Base-by-base conservation (phyloP, 2,329 filamentous ascomycete species). In the Hortaea werneckii region DNA sequence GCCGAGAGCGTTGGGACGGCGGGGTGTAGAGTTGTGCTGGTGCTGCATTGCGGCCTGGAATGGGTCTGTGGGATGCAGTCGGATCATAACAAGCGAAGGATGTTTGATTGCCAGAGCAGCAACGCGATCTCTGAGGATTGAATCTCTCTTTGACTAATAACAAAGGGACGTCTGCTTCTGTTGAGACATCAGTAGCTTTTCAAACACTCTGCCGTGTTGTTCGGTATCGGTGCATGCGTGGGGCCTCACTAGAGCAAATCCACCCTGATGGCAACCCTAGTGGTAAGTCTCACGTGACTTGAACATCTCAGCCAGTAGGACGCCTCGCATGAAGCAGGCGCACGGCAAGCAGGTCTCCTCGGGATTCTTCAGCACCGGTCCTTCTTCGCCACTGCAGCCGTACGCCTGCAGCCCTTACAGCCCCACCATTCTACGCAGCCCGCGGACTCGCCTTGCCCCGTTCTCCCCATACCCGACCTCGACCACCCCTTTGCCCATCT, bases 401-500 rank as follows among this genome's bases (percentile, higher is more conserved):
- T 20, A 20, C 20, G 20, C 20, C 20, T 20, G 20, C 20, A 12
- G 37, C 13, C 20, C 29, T 29, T 20, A 41, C 7, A 29, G 11
- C 27, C 56, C 54, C 29, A 53, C 39, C 37, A 73, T 58, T 41
- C 60, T 66, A 48, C 59, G 66, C 34, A 74, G 49, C 6, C 71
- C 72, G 41, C 47, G 55, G 35, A 66, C 43, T 52, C 63, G 66
- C 37, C 68, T 63, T 41, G 50, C 55, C 50, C 59, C 53, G 40
- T 38, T 58, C 51, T 69, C 67, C 20, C 69, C 71, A 58, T 74
- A 74, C 12, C 71, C 72, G 46, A 74, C 50, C 59, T 72, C 70
- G 20, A 72, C 67, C 39, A 74, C 65, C 5, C 69, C 71, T 50
- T 63, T 58, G 40, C 67, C 68, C 57, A 70, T 66, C 44, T 60